Evolutionary conservation across 2,329 filamentous ascomycete genomes (phyloP).

Genomic region (Colletotrichum abscissum): DNA sequence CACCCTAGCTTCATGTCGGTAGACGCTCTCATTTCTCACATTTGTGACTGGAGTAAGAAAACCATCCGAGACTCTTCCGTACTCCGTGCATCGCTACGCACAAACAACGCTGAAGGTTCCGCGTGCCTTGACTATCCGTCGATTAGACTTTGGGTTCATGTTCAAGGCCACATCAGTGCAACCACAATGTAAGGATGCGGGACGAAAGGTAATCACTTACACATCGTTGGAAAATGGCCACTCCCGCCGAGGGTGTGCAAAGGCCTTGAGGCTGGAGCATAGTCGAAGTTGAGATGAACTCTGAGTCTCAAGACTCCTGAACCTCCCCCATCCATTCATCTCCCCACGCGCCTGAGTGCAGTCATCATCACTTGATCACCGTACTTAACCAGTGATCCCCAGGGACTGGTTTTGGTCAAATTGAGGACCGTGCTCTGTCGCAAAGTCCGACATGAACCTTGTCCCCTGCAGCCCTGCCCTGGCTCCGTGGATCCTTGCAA

Average conservation of each 20-base stretch:
- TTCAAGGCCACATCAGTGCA: not conserved
- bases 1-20: not conserved
- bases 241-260: not conserved
- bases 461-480: constrained; percentile 13
- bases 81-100: not conserved
- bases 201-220: not conserved
- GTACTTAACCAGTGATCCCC: not conserved
- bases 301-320: not conserved
- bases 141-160: not conserved
- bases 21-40: not conserved
- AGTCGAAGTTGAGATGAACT: not conserved
- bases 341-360: not conserved
- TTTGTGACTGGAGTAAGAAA: not conserved
- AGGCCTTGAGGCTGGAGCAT: not conserved
- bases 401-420: not conserved
- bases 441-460: not conserved
- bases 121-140: no score
- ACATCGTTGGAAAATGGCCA: no score
- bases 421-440: not conserved
- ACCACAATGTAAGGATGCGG: not conserved
- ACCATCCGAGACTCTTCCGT: not conserved
- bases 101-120: not conserved
- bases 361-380: not conserved
- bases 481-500: not conserved
- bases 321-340: not conserved